Evolutionary conservation across 441 rosid species (phyloP), one percentile per base, ranked within the genome.

Genomic region (Arabidopsis lyrata): DNA sequence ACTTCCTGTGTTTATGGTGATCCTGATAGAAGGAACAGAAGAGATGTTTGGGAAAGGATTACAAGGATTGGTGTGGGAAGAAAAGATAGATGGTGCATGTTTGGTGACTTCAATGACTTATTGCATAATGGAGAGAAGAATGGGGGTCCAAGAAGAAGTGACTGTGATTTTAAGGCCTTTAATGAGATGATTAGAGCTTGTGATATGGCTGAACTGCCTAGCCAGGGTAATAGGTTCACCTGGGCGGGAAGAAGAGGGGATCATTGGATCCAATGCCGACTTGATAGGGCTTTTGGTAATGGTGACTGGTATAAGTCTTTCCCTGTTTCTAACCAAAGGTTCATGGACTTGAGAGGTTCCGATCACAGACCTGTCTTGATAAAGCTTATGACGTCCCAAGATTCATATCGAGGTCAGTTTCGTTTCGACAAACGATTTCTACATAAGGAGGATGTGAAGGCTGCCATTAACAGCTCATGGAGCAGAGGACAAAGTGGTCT

Each of bases 391-490:
- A 1, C 27, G 1, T 48, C 53, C 8, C 4, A 18, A 48, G 53
- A 48, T 8, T 7, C 27, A 0, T 48, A 48, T 5, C 10, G 6
- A 22, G 55, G 55, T 3, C 14, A 10, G 5, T 50, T 50, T 2
- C 10, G 6, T 2, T 50, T 50, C 10, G 55, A 50, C 11, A 50
- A 10, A 3, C 10, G 55, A 8, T 50, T 50, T 12, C 44, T 39
- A 0, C 9, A 8, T 3, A 36, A 36, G 2, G 3, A 36, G 0
- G 41, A 3, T 3, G 41, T 36, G 2, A 36, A 36, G 8, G 12
- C 1, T 9, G 12, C 41, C 0, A 36, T 36, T 2, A 2, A 0
- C 0, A 8, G 10, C 2, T 0, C 41, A 0, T 36, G 41, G 41
- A 9, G 11, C 7, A 0, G 31, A 4, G 31, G 31, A 4, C 5